These are phyloP conservation scores for Globisporangium recalcitrans DNA, from an alignment of 352 stramenopile species.

Conservation along the genomic window DNA sequence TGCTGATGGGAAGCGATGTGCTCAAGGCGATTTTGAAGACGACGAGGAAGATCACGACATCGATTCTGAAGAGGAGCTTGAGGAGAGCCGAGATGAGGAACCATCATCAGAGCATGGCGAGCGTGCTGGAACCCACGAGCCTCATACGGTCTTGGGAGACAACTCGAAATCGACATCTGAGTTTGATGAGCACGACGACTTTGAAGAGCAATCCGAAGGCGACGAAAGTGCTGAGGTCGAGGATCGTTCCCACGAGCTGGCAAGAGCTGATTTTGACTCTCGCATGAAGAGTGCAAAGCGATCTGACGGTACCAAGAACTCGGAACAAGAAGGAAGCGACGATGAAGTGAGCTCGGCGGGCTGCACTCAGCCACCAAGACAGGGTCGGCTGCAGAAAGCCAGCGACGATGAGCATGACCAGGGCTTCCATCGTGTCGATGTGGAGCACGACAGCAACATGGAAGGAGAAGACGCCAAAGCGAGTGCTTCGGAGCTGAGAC, in stretches of 20 bases:
- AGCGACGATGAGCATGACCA: background rate
- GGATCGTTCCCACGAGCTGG: background rate
- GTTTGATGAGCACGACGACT: background rate
- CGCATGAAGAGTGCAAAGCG: background rate
- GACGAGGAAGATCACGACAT: constrained; percentile 16
- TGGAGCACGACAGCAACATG: background rate
- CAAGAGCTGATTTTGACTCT: background rate
- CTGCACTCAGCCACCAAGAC: background rate
- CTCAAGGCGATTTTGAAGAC: constrained; percentile 32
- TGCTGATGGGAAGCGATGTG: constrained; percentile 17
- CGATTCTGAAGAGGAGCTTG: constrained; percentile 2
- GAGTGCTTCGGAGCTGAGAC: background rate
- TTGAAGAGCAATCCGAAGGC: background rate
- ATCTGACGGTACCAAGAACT: background rate
- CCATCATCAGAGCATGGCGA: background rate
- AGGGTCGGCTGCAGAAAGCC: background rate
- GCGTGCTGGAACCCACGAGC: background rate
- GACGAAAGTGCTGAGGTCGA: background rate
- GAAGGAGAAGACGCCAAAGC: background rate
- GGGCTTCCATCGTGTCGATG: background rate
- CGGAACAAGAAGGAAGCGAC: background rate
- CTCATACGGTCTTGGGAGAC: background rate
- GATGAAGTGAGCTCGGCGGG: background rate
- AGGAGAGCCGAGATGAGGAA: background rate
- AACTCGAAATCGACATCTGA: background rate